Evolutionary conservation across 2,329 filamentous ascomycete species (phyloP).

Genomic region (Salinomyces thailandicus): DNA sequence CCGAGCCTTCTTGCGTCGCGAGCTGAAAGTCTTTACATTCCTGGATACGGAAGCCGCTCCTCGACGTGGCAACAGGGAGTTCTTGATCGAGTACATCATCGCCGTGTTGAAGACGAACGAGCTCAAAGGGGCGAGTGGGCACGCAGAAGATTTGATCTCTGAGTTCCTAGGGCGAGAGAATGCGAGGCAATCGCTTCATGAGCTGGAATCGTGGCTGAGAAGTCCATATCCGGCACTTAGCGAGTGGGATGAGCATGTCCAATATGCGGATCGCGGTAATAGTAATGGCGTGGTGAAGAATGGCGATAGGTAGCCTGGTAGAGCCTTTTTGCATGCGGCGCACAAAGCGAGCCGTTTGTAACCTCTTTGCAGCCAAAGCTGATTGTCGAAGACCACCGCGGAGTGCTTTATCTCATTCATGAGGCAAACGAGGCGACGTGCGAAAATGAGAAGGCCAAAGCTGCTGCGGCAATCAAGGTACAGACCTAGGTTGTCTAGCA

Average conservation of each 20-base stretch:
- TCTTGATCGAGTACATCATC: conserved; percentile 75
- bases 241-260: conserved; percentile 72
- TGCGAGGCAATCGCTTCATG: conserved; percentile 69
- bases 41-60: conserved; percentile 35
- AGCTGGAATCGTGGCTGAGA: conserved; percentile 69
- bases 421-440: too few species aligned
- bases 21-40: conserved; percentile 74
- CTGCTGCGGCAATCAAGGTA: too few species aligned
- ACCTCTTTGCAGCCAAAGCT: background rate
- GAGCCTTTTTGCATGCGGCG: background rate
- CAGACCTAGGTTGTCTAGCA: too few species aligned
- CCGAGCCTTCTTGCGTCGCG: conserved; percentile 69
- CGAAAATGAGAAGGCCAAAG: too few species aligned
- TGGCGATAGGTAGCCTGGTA: background rate
- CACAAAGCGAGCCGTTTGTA: background rate
- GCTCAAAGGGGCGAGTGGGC: conserved; percentile 64
- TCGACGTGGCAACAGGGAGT: conserved; percentile 43
- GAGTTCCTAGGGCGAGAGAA: conserved; percentile 70
- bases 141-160: conserved; percentile 66
- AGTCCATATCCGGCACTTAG: conserved; percentile 64
- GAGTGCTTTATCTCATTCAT: too few species aligned
- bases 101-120: conserved; percentile 76
- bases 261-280: conserved; percentile 45
- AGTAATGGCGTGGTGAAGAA: background rate
- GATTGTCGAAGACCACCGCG: too few species aligned